Conservation (phyloP, 331 rosid species). For the Spiraea crenata region DNA sequence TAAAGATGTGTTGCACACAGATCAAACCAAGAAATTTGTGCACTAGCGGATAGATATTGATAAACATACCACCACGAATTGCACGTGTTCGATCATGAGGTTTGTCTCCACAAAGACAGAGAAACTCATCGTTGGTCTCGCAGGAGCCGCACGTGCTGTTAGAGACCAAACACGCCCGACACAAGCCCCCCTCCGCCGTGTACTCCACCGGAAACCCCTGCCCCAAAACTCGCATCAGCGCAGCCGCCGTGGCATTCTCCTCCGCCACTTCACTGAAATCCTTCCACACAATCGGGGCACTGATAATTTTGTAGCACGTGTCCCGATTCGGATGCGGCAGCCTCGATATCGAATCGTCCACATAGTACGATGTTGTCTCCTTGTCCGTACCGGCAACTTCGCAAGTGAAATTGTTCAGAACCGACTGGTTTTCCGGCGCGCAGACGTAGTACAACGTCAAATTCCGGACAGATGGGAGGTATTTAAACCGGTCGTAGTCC, state of each 20-base stretch:
- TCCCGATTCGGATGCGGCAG: rapidly evolving
- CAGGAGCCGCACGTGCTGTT: constrained; percentile 12
- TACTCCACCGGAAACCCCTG: constrained; percentile 15
- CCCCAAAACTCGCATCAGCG: not conserved
- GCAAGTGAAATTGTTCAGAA: not conserved
- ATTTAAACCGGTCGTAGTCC: not conserved
- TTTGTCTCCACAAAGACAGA: constrained; percentile 9
- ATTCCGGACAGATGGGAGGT: not conserved
- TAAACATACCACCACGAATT: not conserved
- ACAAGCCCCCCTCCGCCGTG: not conserved
- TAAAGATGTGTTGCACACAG: too few species aligned
- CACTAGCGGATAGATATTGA: not conserved
- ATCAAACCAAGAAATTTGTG: not conserved
- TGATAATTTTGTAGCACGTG: not conserved
- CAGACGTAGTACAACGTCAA: constrained; percentile 13
- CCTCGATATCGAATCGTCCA: not conserved
- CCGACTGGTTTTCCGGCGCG: rapidly evolving
- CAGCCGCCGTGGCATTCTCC: too few species aligned
- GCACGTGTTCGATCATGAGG: not conserved
- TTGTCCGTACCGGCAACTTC: too few species aligned
- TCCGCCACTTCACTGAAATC: not conserved
- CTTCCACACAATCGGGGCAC: not conserved
- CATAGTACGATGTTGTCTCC: not conserved
- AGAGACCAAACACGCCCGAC: not conserved
- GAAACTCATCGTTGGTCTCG: not conserved